A percentile compares a stretch with the other conserved stretches of the same genome.
phyloP scores from a whole-genome alignment of 106 monocot species.

The Apostasia ramifera region DNA sequence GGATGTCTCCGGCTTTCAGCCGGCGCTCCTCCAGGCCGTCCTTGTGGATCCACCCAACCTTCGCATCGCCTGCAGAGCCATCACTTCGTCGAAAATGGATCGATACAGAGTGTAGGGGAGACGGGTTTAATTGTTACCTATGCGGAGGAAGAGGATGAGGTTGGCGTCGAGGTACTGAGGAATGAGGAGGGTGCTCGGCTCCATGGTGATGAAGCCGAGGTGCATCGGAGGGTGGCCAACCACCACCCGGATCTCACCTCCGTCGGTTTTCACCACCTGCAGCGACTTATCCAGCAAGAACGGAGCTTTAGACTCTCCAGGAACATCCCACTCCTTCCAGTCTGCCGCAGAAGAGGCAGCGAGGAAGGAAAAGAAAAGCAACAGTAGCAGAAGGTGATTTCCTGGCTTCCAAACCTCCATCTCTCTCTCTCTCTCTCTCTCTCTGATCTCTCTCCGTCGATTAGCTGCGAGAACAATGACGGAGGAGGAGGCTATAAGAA shows the following conservation, averaged over 20 bases:
- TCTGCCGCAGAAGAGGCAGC: slow-evolving; percentile 2
- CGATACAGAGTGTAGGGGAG: not conserved
- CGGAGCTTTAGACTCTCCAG: not conserved
- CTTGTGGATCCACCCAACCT: slow-evolving; percentile 65
- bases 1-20: slow-evolving; percentile 69
- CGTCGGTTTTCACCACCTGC: slow-evolving; percentile 45
- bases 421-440: slow-evolving; percentile 4
- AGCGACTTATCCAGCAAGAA: slow-evolving; percentile 35
- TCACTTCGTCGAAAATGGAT: not conserved
- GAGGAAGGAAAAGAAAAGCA: not conserved
- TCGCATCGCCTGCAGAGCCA: slow-evolving; percentile 48
- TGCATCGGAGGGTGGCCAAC: slow-evolving; percentile 38
- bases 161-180: slow-evolving; percentile 80
- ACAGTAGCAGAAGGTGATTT: not conserved
- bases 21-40: slow-evolving; percentile 61
- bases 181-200: slow-evolving; percentile 73
- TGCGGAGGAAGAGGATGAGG: slow-evolving; percentile 60
- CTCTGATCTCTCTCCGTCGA: not conserved
- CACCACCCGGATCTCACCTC: slow-evolving; percentile 44
- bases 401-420: not conserved
- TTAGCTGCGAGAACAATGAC: not conserved
- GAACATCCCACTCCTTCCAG: not conserved
- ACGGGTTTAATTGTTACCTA: slow-evolving; percentile 20
- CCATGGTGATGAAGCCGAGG: slow-evolving; percentile 75
- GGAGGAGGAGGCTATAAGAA: slow-evolving; percentile 3